Evolutionary conservation across 2,329 filamentous ascomycete genomes (phyloP).

Genomic region (Podosphaera aphanis): DNA sequence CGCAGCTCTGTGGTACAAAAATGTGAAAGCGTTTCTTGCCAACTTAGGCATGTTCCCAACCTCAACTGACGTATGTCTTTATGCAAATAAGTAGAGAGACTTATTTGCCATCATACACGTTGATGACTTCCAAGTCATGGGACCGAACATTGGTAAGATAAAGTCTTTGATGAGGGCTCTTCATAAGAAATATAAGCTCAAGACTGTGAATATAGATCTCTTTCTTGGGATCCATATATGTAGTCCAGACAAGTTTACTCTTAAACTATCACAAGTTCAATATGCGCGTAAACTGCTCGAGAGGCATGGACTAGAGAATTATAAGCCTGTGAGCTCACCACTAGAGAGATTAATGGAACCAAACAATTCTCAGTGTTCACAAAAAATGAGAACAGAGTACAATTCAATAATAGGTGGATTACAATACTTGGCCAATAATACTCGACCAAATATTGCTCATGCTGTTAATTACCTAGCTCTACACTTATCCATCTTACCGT

Average conservation of each 20-base stretch:
- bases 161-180: neutral
- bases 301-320: neutral
- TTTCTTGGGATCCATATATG: neutral
- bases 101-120: neutral
- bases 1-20: neutral
- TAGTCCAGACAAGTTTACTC: neutral
- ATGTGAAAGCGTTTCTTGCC: neutral
- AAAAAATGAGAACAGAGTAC: neutral
- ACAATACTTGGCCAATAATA: neutral
- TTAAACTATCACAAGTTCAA: neutral
- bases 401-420: neutral
- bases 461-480: neutral
- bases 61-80: neutral
- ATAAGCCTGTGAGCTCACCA: neutral
- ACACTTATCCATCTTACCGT: no score
- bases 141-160: neutral
- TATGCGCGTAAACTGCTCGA: neutral
- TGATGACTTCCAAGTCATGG: neutral
- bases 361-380: neutral
- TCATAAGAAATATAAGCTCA: neutral
- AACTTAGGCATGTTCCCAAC: neutral
- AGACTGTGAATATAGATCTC: neutral
- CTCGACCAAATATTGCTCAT: neutral
- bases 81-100: neutral
- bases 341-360: neutral